Evolutionary conservation across 257 asterid genomes (phyloP).

Genomic region (Verbascum thapsus): DNA sequence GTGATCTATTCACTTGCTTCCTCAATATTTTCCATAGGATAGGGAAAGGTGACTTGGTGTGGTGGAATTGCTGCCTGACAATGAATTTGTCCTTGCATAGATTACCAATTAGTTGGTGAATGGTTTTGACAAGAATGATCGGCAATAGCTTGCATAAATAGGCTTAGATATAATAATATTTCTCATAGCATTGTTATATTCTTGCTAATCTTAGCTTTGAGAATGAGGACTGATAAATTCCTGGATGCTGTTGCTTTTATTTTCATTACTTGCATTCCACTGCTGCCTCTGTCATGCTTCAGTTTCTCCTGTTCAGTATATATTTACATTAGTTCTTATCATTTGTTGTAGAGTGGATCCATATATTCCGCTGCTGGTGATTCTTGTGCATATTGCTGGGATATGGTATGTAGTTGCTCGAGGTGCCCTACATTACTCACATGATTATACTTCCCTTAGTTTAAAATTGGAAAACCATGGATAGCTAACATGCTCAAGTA

Average conservation of each 20-base stretch:
- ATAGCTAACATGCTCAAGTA: conserved; percentile 23
- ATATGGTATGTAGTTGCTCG: conserved; percentile 66
- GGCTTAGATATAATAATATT: conserved; percentile 6
- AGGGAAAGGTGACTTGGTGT: background rate
- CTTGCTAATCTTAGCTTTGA: conserved; percentile 14
- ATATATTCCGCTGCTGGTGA: conserved; percentile 94
- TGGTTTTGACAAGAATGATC: background rate
- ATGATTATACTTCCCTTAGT: background rate
- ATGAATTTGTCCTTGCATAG: background rate
- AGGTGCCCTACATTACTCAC: conserved; percentile 22
- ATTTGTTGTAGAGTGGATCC: conserved; percentile 64
- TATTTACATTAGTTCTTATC: conserved; percentile 22
- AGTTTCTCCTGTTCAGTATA: conserved; percentile 19
- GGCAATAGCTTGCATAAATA: conserved; percentile 16
- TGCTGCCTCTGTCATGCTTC: conserved; percentile 20
- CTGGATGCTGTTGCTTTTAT: conserved; percentile 3
- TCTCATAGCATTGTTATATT: conserved; percentile 5
- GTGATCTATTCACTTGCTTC: background rate
- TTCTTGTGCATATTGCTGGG: conserved; percentile 97
- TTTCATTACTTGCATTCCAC: conserved; percentile 2
- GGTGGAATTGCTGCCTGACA: background rate
- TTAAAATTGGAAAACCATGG: conserved; percentile 5
- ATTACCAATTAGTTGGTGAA: background rate
- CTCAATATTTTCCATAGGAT: background rate
- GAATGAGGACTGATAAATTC: conserved; percentile 14